Evolutionary conservation across 306 rosid genomes (phyloP).

Genomic region (Prinsepia uniflora): DNA sequence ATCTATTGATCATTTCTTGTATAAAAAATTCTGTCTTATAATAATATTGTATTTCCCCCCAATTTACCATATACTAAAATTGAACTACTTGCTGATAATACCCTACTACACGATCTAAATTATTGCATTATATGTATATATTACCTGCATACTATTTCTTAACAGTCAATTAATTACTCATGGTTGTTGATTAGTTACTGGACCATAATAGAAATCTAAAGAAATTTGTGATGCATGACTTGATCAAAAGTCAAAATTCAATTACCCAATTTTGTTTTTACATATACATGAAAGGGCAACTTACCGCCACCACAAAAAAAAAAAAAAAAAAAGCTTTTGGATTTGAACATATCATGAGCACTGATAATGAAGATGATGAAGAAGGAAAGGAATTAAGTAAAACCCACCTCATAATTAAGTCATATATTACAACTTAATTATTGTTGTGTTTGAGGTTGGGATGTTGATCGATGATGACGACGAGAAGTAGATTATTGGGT

Average conservation of each 20-base stretch:
- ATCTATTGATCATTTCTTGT: too few species aligned
- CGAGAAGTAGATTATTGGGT: conserved; percentile 30
- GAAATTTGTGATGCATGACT: conserved; percentile 24
- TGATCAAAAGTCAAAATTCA: conserved; percentile 11
- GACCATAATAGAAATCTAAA: background rate
- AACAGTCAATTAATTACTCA: too few species aligned
- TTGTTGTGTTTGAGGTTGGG: background rate
- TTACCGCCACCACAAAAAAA: conserved; percentile 17
- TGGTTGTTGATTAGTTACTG: background rate
- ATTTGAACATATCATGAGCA: background rate
- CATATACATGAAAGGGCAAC: conserved; percentile 24
- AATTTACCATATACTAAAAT: too few species aligned
- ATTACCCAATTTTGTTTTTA: conserved; percentile 25
- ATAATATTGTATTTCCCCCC: too few species aligned
- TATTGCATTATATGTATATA: background rate
- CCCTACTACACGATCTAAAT: too few species aligned
- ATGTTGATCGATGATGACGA: too few species aligned
- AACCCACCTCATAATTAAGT: conserved; percentile 47
- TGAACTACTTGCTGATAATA: too few species aligned
- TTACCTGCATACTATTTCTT: background rate
- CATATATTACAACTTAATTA: background rate
- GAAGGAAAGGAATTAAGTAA: conserved; percentile 1
- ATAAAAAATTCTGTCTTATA: too few species aligned
- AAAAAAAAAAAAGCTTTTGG: conserved; percentile 5
- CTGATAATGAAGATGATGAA: background rate